Evolutionary conservation across 169 alveolate species (phyloP), one percentile per base, ranked within the genome.

Genomic region (Plasmodium inui): DNA sequence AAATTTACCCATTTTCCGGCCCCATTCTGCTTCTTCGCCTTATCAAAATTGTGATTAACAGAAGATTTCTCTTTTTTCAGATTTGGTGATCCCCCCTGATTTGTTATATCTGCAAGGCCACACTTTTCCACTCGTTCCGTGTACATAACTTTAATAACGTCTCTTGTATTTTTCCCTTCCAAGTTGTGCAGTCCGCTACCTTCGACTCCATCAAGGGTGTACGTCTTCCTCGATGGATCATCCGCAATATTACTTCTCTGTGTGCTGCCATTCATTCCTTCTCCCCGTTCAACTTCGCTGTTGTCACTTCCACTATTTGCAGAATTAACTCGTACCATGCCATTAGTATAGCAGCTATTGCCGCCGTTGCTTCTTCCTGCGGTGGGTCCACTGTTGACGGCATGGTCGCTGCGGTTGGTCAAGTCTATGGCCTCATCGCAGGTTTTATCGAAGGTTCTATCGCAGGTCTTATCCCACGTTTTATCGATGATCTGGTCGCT

Each of bases 71-170:
- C 85, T 12, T 19, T 37, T 32, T 7, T 41, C 44, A 37, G 34
- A 17, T 41, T n/a, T 8, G 17, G 19, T 46, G 22, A 46, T 26
- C 46, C 74, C 22, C n/a, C 30, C 1, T 46, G n/a, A 5, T 73
- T 1, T 12, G 22, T 73, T 12, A 32, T 80, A 19, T 46, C 10
- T 80, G 10, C 41, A 80, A n/a, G 22, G 8, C 10, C 14, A 4
- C 50, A 44, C 57, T 46, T 39, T 8, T 80, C 73, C 67, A 80
- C 32, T 26, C 41, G 37, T 46, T 80, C 71, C 14, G 14, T 41
- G 37, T 41, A n/a, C 17, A 57, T 19, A 41, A 80, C 41, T 74
- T 80, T 80, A 80, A n/a, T 12, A 46, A 39, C 74, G 72, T 80
- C 46, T 41, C 34, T 80, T 8, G 12, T n/a, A 9, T 80, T 80